Conservation (phyloP, 106 monocot genomes). For the Dendrobium chrysotoxum region DNA sequence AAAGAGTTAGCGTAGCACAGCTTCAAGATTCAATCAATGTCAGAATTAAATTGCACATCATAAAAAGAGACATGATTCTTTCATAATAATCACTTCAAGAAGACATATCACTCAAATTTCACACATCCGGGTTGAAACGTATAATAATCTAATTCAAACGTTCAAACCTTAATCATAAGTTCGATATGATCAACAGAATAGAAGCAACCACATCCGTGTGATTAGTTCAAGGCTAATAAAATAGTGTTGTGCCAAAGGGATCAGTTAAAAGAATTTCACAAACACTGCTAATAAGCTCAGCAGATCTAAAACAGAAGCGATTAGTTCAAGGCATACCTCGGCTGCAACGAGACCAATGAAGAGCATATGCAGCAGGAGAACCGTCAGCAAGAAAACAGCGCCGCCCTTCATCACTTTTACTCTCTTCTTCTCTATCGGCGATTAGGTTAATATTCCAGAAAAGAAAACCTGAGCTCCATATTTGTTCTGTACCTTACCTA, state of each 20-base stretch:
- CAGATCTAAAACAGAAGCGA: background rate
- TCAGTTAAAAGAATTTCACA: background rate
- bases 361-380: background rate
- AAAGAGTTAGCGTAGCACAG: background rate
- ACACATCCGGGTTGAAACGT: background rate
- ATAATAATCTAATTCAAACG: background rate
- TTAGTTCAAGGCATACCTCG: conserved; percentile 1
- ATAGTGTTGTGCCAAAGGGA: background rate
- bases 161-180: background rate
- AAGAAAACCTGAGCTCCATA: background rate
- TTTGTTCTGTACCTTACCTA: background rate
- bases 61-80: background rate
- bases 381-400: background rate
- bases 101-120: background rate
- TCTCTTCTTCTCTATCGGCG: background rate
- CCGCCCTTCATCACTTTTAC: background rate
- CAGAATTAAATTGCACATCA: background rate
- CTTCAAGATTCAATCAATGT: background rate
- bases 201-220: background rate
- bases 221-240: background rate
- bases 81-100: background rate
- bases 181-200: background rate
- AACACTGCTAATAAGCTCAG: background rate
- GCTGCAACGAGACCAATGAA: background rate
- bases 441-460: background rate